phyloP scores from a whole-genome alignment of 257 asterid genomes.

The Henckelia pumila region DNA sequence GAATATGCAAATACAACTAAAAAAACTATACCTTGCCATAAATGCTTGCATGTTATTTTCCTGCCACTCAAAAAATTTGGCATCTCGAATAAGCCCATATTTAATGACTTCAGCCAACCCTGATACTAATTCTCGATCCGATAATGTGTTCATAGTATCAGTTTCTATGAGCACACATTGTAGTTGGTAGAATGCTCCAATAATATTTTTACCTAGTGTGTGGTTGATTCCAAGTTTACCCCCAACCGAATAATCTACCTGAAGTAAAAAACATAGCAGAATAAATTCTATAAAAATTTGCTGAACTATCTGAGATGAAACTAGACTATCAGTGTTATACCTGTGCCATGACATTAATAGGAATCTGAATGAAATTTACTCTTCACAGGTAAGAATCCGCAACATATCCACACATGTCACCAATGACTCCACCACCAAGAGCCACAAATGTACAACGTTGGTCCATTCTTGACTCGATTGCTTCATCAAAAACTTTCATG shows the following conservation, averaged over 20 bases:
- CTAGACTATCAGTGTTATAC: slow-evolving; percentile 35
- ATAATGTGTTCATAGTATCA: slow-evolving; percentile 82
- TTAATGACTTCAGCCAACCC: slow-evolving; percentile 95
- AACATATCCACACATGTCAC: slow-evolving; percentile 99
- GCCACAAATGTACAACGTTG: slow-evolving; percentile 93
- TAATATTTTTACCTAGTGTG: slow-evolving; percentile 90
- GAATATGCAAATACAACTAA: not conserved
- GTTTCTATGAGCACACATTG: slow-evolving; percentile 97
- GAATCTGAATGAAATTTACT: slow-evolving; percentile 96
- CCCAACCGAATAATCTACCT: slow-evolving; percentile 99
- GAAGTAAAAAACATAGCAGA: slow-evolving; percentile 18
- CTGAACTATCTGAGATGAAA: slow-evolving; percentile 14
- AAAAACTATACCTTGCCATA: slow-evolving; percentile 60
- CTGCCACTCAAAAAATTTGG: slow-evolving; percentile 94
- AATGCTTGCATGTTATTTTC: slow-evolving; percentile 79
- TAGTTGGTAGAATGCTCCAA: slow-evolving; percentile 98
- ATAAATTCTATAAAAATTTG: not conserved
- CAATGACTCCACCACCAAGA: slow-evolving; percentile 99
- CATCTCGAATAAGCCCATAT: slow-evolving; percentile 90
- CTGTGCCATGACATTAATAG: slow-evolving; percentile 99
- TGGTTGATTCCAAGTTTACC: slow-evolving; percentile 99
- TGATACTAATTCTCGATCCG: slow-evolving; percentile 89
- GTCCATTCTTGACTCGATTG: slow-evolving; percentile 87
- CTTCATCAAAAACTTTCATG: slow-evolving; percentile 92
- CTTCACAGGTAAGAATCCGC: slow-evolving; percentile 97